These are phyloP conservation scores for Carnegiea gigantea DNA, from an alignment of 179 eudicot species.

Conservation along the genomic window DNA sequence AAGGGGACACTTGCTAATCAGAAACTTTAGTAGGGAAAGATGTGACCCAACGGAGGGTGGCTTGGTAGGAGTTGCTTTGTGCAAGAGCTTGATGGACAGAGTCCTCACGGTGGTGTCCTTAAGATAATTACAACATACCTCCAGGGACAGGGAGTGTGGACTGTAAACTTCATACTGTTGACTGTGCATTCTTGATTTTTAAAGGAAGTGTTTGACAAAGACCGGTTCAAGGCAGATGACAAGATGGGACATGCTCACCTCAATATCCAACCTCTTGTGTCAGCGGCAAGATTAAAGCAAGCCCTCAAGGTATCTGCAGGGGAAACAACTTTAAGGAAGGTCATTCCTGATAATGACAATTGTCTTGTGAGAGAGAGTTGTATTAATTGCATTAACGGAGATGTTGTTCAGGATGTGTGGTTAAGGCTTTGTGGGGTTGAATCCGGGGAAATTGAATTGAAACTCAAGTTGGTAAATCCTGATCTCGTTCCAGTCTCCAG, in stretches of 20 bases:
- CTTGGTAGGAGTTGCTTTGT: too few species aligned
- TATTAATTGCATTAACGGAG: slow-evolving; percentile 51
- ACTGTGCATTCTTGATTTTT: slow-evolving; percentile 10
- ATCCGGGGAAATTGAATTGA: slow-evolving; percentile 63
- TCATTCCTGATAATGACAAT: slow-evolving; percentile 55
- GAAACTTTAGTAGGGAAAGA: too few species aligned
- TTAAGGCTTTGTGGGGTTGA: slow-evolving; percentile 67
- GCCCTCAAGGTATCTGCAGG: slow-evolving; percentile 52
- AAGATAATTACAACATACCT: neutral
- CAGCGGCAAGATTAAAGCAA: slow-evolving; percentile 60
- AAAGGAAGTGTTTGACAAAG: slow-evolving; percentile 76
- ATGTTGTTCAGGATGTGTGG: slow-evolving; percentile 66
- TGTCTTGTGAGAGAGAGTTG: slow-evolving; percentile 62
- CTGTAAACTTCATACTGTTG: neutral
- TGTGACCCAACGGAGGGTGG: too few species aligned
- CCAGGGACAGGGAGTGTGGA: neutral
- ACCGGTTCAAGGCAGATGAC: slow-evolving; percentile 76
- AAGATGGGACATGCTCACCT: slow-evolving; percentile 68
- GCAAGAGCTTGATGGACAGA: too few species aligned
- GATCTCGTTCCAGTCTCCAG: slow-evolving; percentile 20
- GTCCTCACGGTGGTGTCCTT: too few species aligned
- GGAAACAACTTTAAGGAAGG: slow-evolving; percentile 57
- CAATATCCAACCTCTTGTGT: slow-evolving; percentile 58
- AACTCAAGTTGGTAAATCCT: slow-evolving; percentile 44
- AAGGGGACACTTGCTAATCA: too few species aligned